phyloP scores from a whole-genome alignment of 305 asterid species.

The Fraxinus baroniana region DNA sequence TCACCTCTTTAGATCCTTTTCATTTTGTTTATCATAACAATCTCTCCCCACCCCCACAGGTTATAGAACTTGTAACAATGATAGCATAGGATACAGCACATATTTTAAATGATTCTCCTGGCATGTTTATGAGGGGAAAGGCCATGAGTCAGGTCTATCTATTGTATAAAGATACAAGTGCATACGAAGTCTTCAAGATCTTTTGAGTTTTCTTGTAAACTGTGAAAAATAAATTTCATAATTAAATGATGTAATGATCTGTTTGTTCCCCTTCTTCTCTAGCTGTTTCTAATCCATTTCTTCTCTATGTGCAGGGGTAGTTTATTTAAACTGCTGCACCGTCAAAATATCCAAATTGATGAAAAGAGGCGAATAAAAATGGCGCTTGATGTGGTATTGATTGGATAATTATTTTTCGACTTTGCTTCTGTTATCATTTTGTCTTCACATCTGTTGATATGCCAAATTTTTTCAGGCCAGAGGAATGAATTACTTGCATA shows the following conservation, averaged over 20 bases:
- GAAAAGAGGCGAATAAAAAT: constrained; percentile 82
- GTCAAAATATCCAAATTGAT: constrained; percentile 69
- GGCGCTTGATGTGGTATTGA: constrained; percentile 97
- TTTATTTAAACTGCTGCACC: constrained; percentile 82
- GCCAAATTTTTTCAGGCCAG: constrained; percentile 60
- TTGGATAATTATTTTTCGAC: constrained; percentile 20
- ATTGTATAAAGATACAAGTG: not conserved
- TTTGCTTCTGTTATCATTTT: constrained; percentile 22
- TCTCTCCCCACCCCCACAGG: not conserved
- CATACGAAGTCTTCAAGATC: constrained; percentile 13
- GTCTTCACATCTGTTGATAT: constrained; percentile 22
- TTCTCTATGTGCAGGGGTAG: constrained; percentile 75
- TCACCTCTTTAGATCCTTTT: constrained; percentile 1
- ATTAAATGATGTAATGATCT: not conserved
- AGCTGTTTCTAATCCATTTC: constrained; percentile 23
- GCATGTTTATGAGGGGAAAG: not conserved
- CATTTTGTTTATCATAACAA: not conserved
- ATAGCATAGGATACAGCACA: not conserved
- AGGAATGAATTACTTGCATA: constrained; percentile 94
- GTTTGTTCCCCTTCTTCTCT: constrained; percentile 11
- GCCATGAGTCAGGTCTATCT: not conserved
- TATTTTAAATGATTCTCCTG: not conserved
- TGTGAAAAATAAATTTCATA: not conserved
- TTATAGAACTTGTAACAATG: not conserved
- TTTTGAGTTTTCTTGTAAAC: constrained; percentile 7